A percentile compares a stretch with the other conserved stretches of the same genome.
phyloP scores from a whole-genome alignment of 495 filamentous ascomycete genomes.

The Tuber indicum region DNA sequence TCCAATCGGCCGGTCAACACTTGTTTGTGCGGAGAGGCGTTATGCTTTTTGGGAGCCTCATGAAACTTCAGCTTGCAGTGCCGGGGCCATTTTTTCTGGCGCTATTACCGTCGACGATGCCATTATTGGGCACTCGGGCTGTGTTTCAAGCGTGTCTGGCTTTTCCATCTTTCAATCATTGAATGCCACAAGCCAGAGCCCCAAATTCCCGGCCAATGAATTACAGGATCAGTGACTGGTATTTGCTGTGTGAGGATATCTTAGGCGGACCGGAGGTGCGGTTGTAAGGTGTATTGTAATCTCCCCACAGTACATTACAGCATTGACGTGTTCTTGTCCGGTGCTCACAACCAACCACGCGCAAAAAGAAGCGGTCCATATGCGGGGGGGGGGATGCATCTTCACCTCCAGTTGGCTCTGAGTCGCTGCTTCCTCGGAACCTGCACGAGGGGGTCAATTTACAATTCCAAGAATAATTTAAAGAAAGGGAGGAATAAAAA shows the following conservation, averaged over 20 bases:
- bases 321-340: constrained; percentile 3
- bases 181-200: constrained; percentile 3
- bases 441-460: not conserved
- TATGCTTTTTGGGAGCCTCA: not conserved
- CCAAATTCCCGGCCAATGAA: not conserved
- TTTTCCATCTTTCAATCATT: constrained; percentile 3
- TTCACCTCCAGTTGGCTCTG: not conserved
- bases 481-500: not conserved
- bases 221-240: not conserved
- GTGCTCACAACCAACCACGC: not conserved
- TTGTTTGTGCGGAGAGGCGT: not conserved
- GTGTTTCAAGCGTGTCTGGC: constrained; percentile 1
- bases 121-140: not conserved
- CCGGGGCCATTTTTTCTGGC: not conserved
- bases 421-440: not conserved
- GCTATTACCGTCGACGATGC: not conserved
- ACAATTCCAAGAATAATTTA: constrained; percentile 1
- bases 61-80: constrained; percentile 4
- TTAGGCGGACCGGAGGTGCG: not conserved
- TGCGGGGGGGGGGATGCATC: not conserved
- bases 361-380: not conserved
- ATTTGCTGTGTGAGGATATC: not conserved
- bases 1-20: not conserved
- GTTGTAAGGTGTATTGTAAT: not conserved
- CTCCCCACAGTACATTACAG: not conserved